Conservation (phyloP, 2,329 filamentous ascomycete species). For the Aspergillus sergii region DNA sequence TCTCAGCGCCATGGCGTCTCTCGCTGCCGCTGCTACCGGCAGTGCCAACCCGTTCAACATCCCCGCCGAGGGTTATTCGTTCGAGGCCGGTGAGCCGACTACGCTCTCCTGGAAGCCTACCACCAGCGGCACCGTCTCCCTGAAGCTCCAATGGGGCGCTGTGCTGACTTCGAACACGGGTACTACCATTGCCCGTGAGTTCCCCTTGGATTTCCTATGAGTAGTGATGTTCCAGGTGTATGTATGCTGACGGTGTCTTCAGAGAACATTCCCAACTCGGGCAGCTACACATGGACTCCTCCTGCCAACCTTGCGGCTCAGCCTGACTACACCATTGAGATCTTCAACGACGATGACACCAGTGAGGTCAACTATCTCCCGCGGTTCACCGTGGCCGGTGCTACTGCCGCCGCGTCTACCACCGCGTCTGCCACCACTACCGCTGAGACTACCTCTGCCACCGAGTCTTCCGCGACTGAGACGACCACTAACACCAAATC, state of each 20-base stretch:
- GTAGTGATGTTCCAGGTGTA: neutral
- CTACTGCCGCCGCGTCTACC: constrained; percentile 40
- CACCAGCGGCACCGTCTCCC: constrained; percentile 54
- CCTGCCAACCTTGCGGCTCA: constrained; percentile 44
- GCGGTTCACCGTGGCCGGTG: constrained; percentile 53
- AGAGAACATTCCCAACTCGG: constrained; percentile 54
- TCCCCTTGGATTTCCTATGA: neutral
- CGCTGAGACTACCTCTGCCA: constrained; percentile 21
- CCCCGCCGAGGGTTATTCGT: constrained; percentile 45
- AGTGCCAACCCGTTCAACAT: constrained; percentile 53
- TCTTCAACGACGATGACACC: constrained; percentile 51
- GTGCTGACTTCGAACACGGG: constrained; percentile 46
- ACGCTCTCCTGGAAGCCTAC: constrained; percentile 54
- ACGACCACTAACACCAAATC: constrained; percentile 24
- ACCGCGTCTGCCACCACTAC: constrained; percentile 27
- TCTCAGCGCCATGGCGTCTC: constrained; percentile 48
- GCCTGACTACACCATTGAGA: constrained; percentile 56
- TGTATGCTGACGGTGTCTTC: constrained; percentile 12
- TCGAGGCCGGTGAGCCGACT: constrained; percentile 50
- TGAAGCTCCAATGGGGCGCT: constrained; percentile 52
- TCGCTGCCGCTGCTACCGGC: constrained; percentile 42
- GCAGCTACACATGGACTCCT: constrained; percentile 53
- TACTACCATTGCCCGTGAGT: constrained; percentile 48
- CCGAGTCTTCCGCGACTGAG: constrained; percentile 25
- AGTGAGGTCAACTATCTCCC: constrained; percentile 55